Percentiles rank a stretch among this genome's conserved stretches.
Evolutionary conservation across 2,329 filamentous ascomycete genomes (phyloP).

Genomic region (Aspergillus oerlinghausenensis): DNA sequence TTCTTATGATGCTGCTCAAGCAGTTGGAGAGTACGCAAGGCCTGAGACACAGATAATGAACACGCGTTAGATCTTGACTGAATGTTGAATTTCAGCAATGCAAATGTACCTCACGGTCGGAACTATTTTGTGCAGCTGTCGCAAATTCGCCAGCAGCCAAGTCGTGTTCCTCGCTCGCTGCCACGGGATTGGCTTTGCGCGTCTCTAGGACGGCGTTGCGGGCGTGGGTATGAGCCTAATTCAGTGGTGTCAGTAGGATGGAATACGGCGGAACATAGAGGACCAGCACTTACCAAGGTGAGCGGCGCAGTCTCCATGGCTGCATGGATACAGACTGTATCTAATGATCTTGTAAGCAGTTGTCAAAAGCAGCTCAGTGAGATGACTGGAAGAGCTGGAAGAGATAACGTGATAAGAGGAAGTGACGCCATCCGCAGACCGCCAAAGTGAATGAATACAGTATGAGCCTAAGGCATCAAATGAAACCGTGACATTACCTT

Average conservation of each 20-base stretch:
- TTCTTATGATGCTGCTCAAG: conserved; percentile 84
- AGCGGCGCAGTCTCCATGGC: conserved; percentile 67
- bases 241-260: conserved; percentile 8
- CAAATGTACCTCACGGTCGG: conserved; percentile 51
- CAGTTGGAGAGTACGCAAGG: conserved; percentile 74
- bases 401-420: not conserved
- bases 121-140: conserved; percentile 69
- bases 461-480: not conserved
- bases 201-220: conserved; percentile 74
- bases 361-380: not conserved
- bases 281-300: conserved; percentile 49
- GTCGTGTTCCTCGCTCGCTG: conserved; percentile 83
- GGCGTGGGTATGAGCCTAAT: conserved; percentile 80
- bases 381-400: not conserved
- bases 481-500: conserved; percentile 13
- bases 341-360: not conserved
- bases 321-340: not conserved
- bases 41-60: conserved; percentile 51
- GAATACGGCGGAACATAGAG: not conserved
- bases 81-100: not conserved
- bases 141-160: conserved; percentile 85
- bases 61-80: not conserved
- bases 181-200: conserved; percentile 63
- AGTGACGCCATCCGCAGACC: conserved; percentile 2
- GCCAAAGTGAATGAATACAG: not conserved